Evolutionary conservation across 2,329 filamentous ascomycete species (phyloP).

Genomic region (Calonectria naviculata): DNA sequence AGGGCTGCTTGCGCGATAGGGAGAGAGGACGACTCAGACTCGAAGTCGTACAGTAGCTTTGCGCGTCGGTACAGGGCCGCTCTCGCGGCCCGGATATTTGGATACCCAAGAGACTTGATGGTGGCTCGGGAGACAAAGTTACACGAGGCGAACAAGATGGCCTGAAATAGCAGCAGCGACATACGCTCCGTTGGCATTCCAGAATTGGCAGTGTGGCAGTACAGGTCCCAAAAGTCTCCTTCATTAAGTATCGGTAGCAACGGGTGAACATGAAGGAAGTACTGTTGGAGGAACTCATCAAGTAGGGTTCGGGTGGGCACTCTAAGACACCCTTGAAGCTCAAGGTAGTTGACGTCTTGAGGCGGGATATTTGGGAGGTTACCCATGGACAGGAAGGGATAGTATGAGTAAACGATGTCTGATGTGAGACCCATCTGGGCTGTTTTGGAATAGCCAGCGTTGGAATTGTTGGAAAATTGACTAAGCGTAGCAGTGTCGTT

Average conservation of each 20-base stretch:
- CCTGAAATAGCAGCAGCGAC: conserved; percentile 58
- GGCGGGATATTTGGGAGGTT: conserved; percentile 26
- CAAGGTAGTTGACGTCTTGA: conserved; percentile 28
- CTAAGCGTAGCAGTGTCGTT: neutral
- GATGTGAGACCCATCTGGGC: conserved; percentile 18
- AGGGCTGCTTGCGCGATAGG: conserved; percentile 54
- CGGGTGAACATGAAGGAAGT: conserved; percentile 30
- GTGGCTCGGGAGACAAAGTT: conserved; percentile 54
- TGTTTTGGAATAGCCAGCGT: conserved; percentile 2
- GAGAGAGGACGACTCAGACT: conserved; percentile 54
- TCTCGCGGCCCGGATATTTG: conserved; percentile 55
- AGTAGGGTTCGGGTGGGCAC: conserved; percentile 23
- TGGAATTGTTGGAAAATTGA: neutral
- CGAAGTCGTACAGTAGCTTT: conserved; percentile 57
- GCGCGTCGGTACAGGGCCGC: conserved; percentile 54
- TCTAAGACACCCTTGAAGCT: conserved; percentile 27
- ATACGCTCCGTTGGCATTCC: conserved; percentile 40
- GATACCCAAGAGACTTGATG: conserved; percentile 55
- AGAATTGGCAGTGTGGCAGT: conserved; percentile 21
- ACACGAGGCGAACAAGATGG: conserved; percentile 57
- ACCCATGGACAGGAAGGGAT: conserved; percentile 26
- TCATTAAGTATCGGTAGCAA: conserved; percentile 28
- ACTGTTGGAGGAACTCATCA: conserved; percentile 29
- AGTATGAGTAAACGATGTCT: conserved; percentile 29
- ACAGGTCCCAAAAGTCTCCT: conserved; percentile 35